Conservation (phyloP, 2,329 filamentous ascomycete species). For the Colletotrichum siamense region DNA sequence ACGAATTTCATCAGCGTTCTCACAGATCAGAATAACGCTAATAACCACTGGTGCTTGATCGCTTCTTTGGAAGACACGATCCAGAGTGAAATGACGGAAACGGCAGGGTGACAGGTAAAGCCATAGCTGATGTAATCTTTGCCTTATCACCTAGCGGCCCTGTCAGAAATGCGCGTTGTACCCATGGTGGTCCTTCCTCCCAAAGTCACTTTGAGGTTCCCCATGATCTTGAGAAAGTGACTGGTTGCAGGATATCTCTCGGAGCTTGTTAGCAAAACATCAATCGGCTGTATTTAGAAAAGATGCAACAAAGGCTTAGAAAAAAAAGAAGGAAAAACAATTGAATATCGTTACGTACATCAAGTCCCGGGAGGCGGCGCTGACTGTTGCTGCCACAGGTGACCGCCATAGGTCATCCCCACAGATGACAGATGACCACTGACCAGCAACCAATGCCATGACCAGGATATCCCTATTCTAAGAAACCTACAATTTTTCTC, state of each 20-base stretch:
- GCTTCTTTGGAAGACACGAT: neutral
- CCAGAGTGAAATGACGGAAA: neutral
- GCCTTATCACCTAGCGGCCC: neutral
- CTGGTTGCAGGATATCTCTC: neutral
- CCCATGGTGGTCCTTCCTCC: neutral
- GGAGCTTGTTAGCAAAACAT: neutral
- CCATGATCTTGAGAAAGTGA: neutral
- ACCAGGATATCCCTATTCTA: neutral
- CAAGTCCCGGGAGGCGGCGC: neutral
- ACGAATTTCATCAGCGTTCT: neutral
- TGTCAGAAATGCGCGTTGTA: neutral
- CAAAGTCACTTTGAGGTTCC: neutral
- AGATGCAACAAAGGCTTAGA: neutral
- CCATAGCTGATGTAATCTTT: neutral
- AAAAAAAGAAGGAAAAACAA: neutral
- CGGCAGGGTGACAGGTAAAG: neutral
- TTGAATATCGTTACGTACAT: neutral
- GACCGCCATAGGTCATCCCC: neutral
- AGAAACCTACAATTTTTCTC: slow-evolving; percentile 4
- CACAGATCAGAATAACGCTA: neutral
- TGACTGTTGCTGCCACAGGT: neutral
- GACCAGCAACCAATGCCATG: neutral
- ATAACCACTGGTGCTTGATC: neutral
- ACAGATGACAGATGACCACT: neutral
- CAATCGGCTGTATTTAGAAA: neutral